A percentile compares a stretch with the other conserved stretches of the same genome.
Conservation (phyloP, 495 filamentous ascomycete species). For the Xylaria grammica region DNA sequence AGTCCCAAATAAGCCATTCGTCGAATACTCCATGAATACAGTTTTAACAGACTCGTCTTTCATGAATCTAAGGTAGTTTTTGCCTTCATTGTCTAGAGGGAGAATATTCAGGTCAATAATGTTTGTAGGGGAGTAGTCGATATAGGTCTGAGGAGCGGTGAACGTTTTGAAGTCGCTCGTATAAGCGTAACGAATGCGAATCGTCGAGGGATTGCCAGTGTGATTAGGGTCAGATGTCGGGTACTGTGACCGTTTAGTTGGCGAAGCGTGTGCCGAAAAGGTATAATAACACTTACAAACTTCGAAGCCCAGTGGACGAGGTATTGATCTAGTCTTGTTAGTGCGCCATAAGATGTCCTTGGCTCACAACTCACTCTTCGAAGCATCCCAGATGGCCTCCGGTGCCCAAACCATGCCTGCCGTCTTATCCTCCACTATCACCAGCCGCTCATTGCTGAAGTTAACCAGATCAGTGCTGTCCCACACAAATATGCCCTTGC, state of each 20-base stretch:
- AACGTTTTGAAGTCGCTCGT: conserved; percentile 51
- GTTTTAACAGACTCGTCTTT: conserved; percentile 59
- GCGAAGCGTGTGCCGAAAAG: background rate
- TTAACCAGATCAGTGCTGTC: conserved; percentile 56
- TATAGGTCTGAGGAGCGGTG: conserved; percentile 46
- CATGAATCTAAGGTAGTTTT: conserved; percentile 55
- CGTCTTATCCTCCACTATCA: conserved; percentile 52
- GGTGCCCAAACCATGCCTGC: conserved; percentile 64
- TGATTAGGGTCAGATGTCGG: conserved; percentile 44
- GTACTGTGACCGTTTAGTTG: conserved; percentile 34
- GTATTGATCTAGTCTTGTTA: conserved; percentile 45
- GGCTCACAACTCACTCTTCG: conserved; percentile 38
- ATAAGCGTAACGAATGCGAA: conserved; percentile 50
- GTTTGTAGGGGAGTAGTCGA: conserved; percentile 50
- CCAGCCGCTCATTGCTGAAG: conserved; percentile 54
- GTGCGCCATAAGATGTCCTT: background rate
- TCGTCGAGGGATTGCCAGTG: conserved; percentile 47
- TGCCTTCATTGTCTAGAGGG: conserved; percentile 37
- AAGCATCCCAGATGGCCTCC: conserved; percentile 57
- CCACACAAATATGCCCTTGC: conserved; percentile 59
- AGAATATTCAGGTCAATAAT: conserved; percentile 53
- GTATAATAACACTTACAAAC: conserved; percentile 42
- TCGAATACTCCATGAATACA: conserved; percentile 54
- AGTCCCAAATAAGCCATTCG: conserved; percentile 54
- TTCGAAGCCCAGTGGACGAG: conserved; percentile 60